Percentiles rank a stretch among this genome's conserved stretches.
phyloP scores from a whole-genome alignment of 768 basidiomycete species.

The Mycena belliarum region DNA sequence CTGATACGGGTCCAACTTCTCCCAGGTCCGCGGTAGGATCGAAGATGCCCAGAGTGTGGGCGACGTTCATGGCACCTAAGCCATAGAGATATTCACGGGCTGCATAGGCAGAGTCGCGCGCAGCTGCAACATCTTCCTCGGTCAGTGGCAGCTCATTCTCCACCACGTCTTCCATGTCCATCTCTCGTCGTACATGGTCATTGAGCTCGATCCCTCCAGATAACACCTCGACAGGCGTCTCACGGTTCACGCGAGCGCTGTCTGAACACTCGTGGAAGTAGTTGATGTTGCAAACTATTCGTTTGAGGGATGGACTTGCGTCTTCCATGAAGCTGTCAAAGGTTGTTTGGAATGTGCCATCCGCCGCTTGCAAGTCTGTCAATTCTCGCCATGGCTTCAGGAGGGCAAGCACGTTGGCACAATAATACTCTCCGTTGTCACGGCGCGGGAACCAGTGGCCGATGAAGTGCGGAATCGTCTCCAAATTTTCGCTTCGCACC shows the following conservation, averaged over 20 bases:
- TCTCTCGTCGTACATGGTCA: background rate
- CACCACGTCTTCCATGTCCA: background rate
- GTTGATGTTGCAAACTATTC: too few relatives aligned
- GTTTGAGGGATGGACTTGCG: too few relatives aligned
- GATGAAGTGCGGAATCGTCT: conserved; percentile 36
- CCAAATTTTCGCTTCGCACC: conserved; percentile 26
- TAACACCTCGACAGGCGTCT: too few relatives aligned
- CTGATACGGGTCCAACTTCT: background rate
- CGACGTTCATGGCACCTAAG: background rate
- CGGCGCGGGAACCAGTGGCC: conserved; percentile 36
- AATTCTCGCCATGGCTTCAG: background rate
- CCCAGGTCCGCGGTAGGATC: background rate
- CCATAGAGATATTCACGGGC: background rate
- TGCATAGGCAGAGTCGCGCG: too few relatives aligned
- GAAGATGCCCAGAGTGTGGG: background rate
- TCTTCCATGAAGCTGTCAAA: too few relatives aligned
- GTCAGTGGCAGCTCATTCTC: background rate
- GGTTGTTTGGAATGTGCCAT: too few relatives aligned
- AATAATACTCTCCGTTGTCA: conserved; percentile 32
- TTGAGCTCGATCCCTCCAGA: too few relatives aligned
- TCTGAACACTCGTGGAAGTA: too few relatives aligned
- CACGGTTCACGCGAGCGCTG: too few relatives aligned
- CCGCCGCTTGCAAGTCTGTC: too few relatives aligned
- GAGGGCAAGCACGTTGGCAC: too few relatives aligned
- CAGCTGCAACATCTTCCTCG: background rate